phyloP scores from a whole-genome alignment of 2,329 filamentous ascomycete species.

The Exophiala xenobiotica region DNA sequence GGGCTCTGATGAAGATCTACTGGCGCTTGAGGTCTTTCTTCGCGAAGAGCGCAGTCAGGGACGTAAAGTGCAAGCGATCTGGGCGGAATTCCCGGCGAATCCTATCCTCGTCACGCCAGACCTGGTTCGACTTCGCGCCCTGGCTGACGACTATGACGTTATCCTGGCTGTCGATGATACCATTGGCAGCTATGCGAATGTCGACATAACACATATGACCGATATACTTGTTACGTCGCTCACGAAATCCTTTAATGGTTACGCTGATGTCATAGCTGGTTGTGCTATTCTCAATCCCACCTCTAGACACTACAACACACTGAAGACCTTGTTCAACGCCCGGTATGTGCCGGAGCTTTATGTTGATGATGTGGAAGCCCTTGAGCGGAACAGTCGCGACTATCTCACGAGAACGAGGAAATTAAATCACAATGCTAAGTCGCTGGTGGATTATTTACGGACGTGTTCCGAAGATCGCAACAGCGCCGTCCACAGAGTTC shows the following conservation, averaged over 20 bases:
- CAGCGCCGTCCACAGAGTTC: constrained; percentile 27
- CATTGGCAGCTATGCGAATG: constrained; percentile 38
- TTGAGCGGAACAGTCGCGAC: constrained; percentile 31
- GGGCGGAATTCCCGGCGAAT: constrained; percentile 52
- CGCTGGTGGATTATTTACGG: constrained; percentile 30
- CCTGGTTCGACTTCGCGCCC: constrained; percentile 38
- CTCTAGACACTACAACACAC: constrained; percentile 41
- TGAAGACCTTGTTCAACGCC: constrained; percentile 33
- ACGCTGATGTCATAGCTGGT: constrained; percentile 57
- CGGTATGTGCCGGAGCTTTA: constrained; percentile 29
- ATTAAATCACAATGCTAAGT: constrained; percentile 27
- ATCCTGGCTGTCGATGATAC: constrained; percentile 41
- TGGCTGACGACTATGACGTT: constrained; percentile 41
- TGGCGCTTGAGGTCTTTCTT: constrained; percentile 54
- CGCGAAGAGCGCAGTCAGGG: constrained; percentile 44
- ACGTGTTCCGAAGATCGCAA: constrained; percentile 16
- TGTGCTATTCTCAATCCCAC: constrained; percentile 51
- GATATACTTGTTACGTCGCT: constrained; percentile 55
- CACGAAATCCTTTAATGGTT: constrained; percentile 61
- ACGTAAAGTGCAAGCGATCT: constrained; percentile 34
- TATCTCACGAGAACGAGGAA: constrained; percentile 28
- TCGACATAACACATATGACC: constrained; percentile 48
- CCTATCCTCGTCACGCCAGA: constrained; percentile 47
- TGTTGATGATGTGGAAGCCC: constrained; percentile 26
- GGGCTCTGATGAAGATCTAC: constrained; percentile 45